Base-by-base conservation (phyloP, 805 yeast species). In the Pichia scutulata region DNA sequence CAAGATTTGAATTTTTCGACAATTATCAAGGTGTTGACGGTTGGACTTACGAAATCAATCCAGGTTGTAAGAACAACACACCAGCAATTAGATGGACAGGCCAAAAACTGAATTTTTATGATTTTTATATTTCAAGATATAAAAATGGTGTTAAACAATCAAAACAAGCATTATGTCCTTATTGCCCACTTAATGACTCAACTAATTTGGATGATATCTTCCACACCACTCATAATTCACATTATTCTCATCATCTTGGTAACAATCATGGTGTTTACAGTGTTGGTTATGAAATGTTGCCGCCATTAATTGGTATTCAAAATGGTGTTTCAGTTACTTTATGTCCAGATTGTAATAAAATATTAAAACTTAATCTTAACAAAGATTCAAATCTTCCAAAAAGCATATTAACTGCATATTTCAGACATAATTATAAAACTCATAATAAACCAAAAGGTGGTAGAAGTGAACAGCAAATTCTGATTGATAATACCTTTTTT, bases 261-360 rank as follows among this genome's bases (percentile, higher is more conserved):
- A 65, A 64, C 46, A 60, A 61, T 22, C 70, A 67, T 48, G 69
- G 69, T 7, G 64, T 66, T 19, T 64, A 60, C 52, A 61, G 67
- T 10, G 58, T 58, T 14, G 70, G 70, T 3, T 49, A 52, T 44
- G 61, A 57, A 43, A 53, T 67, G 60, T 61, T 65, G 9, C 52
- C 55, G 13, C 69, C 70, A 2, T 22, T 47, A 23, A 18, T 54
- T 10, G 52, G 45, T 14, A n/a, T 24, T 14, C 25, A 36, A 16
- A 30, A 25, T 13, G 39, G 16, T 13, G 41, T 21, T 21, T 3
- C 22, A 6, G 21, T 43, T 18, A 26, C 52, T 19, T 22, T 28
- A 16, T 50, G 52, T 30, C n/a, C 39, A 3, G 39, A 41, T 4
- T 50, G 52, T 42, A 40, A 22, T 16, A 18, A 39, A n/a, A 33